phyloP scores from a whole-genome alignment of 139 green algal species.

The Closterium sp. region DNA sequence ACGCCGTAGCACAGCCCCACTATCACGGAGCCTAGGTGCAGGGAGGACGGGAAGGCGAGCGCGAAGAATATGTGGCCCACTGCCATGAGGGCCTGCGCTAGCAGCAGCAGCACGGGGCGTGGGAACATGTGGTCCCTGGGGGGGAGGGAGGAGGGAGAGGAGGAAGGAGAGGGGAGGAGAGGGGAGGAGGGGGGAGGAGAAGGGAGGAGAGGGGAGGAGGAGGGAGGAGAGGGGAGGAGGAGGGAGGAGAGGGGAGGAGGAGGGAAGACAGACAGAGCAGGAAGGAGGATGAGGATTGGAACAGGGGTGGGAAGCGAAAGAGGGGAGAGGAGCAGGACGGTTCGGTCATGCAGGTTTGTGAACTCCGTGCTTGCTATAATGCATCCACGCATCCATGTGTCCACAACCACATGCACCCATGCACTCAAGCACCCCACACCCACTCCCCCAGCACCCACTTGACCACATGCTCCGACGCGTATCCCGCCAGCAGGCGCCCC shows the following conservation, averaged over 20 bases:
- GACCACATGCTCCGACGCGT: conserved; percentile 26
- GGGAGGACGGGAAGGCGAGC: not conserved
- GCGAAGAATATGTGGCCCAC: conserved; percentile 46
- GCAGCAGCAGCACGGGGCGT: conserved; percentile 9
- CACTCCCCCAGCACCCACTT: conserved; percentile 7
- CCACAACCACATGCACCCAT: not conserved
- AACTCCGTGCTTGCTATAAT: not conserved
- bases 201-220: not conserved
- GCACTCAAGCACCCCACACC: not conserved
- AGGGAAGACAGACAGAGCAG: not conserved
- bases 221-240: not conserved
- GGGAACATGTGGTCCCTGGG: conserved; percentile 25
- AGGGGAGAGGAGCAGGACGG: no score
- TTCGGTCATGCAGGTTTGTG: no score
- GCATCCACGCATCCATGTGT: no score
- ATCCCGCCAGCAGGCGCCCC: conserved; percentile 31
- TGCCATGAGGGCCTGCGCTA: conserved; percentile 24
- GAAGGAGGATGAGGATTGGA: not conserved
- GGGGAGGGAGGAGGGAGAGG: not conserved
- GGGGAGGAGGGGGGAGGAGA: not conserved
- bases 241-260: not conserved
- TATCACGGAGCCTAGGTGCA: conserved; percentile 60
- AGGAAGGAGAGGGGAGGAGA: not conserved
- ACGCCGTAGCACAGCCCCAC: conserved; percentile 73
- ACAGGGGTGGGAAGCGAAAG: no score